phyloP scores from a whole-genome alignment of 371 early-diverging fungal species.

The Rhizopus delemar region DNA sequence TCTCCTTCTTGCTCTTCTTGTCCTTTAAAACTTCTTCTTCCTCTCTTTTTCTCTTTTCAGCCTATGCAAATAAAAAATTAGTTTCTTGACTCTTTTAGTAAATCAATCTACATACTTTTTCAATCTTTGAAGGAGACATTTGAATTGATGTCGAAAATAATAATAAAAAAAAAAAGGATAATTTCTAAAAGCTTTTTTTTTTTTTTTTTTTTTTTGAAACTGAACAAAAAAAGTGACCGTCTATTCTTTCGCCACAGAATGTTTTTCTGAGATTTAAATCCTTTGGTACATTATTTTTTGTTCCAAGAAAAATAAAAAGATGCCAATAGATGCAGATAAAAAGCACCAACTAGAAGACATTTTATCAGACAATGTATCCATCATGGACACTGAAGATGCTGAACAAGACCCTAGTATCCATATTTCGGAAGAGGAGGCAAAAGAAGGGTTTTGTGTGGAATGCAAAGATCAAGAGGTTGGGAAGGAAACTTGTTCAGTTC shows the following conservation, averaged over 20 bases:
- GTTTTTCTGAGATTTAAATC: neutral
- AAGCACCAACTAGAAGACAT: slow-evolving; percentile 44
- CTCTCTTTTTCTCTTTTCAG: slow-evolving; percentile 25
- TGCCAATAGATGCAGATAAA: slow-evolving; percentile 21
- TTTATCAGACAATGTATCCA: slow-evolving; percentile 46
- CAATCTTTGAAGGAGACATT: slow-evolving; percentile 32
- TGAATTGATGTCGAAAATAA: no score
- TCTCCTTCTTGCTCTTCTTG: slow-evolving; percentile 1
- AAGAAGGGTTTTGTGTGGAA: slow-evolving; percentile 83
- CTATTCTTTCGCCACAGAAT: neutral
- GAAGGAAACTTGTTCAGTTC: neutral
- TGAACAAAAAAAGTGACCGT: neutral
- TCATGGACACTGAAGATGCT: slow-evolving; percentile 50
- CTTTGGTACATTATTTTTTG: neutral
- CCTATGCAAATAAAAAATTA: slow-evolving; percentile 10
- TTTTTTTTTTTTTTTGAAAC: neutral
- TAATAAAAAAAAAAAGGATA: neutral
- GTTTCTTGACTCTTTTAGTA: no score
- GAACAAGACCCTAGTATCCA: slow-evolving; percentile 31
- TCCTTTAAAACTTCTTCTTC: slow-evolving; percentile 5
- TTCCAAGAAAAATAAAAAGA: neutral
- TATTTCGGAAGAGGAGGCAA: slow-evolving; percentile 28
- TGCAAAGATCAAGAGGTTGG: slow-evolving; percentile 79
- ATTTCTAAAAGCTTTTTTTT: no score
- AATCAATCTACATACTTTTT: slow-evolving; percentile 15